Conservation (phyloP, 495 filamentous ascomycete species). For the Evernia prunastri region DNA sequence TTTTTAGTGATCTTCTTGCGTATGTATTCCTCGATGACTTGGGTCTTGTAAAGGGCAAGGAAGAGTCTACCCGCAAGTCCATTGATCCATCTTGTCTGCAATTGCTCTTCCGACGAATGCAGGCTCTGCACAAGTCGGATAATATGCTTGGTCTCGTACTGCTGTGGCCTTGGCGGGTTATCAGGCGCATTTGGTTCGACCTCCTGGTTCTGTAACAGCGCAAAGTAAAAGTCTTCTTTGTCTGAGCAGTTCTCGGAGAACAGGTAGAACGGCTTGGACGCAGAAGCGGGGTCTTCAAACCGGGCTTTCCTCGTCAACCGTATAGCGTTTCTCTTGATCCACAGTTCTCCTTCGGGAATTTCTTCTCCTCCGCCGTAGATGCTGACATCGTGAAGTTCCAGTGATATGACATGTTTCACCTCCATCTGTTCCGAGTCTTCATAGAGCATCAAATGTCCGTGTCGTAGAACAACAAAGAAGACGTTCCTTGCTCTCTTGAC, state of each 20-base stretch:
- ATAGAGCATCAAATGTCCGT: conserved; percentile 95
- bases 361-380: conserved; percentile 75
- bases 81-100: conserved; percentile 93
- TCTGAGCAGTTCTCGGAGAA: conserved; percentile 92
- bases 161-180: conserved; percentile 60
- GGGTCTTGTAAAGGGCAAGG: conserved; percentile 77
- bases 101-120: conserved; percentile 85
- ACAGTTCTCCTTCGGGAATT: conserved; percentile 87
- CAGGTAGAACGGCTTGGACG: conserved; percentile 76
- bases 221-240: conserved; percentile 97
- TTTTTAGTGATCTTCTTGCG: conserved; percentile 90
- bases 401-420: conserved; percentile 88
- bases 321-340: conserved; percentile 92
- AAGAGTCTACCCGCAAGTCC: conserved; percentile 83
- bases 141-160: conserved; percentile 78
- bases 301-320: conserved; percentile 67
- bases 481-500: conserved; percentile 75
- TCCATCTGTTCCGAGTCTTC: conserved; percentile 85
- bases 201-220: conserved; percentile 78
- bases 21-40: conserved; percentile 69
- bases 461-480: conserved; percentile 86
- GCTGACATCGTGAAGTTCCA: conserved; percentile 78
- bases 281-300: conserved; percentile 51
- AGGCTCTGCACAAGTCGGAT: conserved; percentile 79
- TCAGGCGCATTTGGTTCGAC: conserved; percentile 50